Evolutionary conservation across 179 eudicot species (phyloP).

Genomic region (Drosera spatulata): DNA sequence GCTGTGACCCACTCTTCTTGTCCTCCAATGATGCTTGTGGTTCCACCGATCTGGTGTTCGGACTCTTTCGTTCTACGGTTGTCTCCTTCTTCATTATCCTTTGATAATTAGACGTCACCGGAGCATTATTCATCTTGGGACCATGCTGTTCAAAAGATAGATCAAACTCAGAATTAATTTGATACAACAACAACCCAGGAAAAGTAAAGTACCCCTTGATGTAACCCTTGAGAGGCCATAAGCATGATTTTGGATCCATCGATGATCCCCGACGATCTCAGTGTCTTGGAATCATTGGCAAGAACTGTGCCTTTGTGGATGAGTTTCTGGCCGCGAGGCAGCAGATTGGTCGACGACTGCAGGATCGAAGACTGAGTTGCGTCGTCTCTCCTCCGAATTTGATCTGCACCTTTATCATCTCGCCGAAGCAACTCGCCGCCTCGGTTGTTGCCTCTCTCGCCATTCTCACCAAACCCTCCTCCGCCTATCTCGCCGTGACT

Average conservation of each 20-base stretch:
- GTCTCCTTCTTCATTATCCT: conserved; percentile 11
- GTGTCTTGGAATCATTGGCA: conserved; percentile 32
- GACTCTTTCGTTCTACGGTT: conserved; percentile 4
- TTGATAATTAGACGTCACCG: conserved; percentile 24
- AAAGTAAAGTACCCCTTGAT: conserved; percentile 64
- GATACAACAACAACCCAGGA: not conserved
- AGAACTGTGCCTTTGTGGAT: conserved; percentile 50
- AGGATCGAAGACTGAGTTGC: conserved; percentile 30
- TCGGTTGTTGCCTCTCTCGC: not conserved
- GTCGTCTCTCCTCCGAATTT: conserved; percentile 68
- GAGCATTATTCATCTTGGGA: conserved; percentile 48
- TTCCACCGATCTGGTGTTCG: conserved; percentile 62
- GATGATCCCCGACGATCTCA: conserved; percentile 33
- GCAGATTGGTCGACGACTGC: conserved; percentile 73
- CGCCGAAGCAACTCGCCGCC: conserved; percentile 1
- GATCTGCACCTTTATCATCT: conserved; percentile 29
- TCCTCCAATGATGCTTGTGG: no score
- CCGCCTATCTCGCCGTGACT: not conserved
- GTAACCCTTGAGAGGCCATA: conserved; percentile 74
- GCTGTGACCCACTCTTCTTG: no score
- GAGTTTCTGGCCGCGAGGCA: conserved; percentile 91
- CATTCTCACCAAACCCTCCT: not conserved
- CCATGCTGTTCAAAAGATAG: conserved; percentile 43
- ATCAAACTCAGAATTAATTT: not conserved
- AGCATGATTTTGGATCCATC: conserved; percentile 83